Conservation (phyloP, 2,329 filamentous ascomycete genomes). For the Endothia cerciana region DNA sequence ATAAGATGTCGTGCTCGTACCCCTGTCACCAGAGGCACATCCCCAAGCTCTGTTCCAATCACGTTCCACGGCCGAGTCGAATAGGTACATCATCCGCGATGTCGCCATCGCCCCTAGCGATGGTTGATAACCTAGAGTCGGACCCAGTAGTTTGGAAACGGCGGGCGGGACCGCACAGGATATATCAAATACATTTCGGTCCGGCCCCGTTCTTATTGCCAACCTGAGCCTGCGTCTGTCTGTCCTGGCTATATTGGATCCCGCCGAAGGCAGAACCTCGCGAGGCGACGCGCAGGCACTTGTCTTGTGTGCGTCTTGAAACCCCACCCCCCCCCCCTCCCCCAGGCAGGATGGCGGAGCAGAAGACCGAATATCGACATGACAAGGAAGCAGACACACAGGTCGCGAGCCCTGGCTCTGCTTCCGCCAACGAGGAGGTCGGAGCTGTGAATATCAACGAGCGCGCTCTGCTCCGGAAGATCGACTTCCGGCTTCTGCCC, state of each 20-base stretch:
- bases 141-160: conserved; percentile 8
- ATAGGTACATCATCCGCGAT: conserved; percentile 17
- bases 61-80: not conserved
- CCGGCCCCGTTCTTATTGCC: not conserved
- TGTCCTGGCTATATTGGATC: not conserved
- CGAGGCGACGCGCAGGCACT: not conserved
- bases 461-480: conserved; percentile 59
- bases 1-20: conserved; percentile 16
- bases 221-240: not conserved
- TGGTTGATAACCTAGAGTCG: conserved; percentile 12
- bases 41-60: conserved; percentile 12
- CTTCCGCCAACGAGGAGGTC: conserved; percentile 20
- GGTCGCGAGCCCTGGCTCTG: conserved; percentile 13
- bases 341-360: conserved; percentile 15
- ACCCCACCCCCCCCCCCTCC: too few species aligned
- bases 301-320: not conserved
- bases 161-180: not conserved
- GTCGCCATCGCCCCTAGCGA: conserved; percentile 29
- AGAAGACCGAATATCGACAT: conserved; percentile 12
- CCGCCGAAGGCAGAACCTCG: not conserved
- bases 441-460: conserved; percentile 50
- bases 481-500: conserved; percentile 56
- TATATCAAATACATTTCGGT: not conserved
- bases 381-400: conserved; percentile 11
- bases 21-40: not conserved